Conservation (phyloP, 1,284 basidiomycete species). For the Hypsizygus ulmarius region DNA sequence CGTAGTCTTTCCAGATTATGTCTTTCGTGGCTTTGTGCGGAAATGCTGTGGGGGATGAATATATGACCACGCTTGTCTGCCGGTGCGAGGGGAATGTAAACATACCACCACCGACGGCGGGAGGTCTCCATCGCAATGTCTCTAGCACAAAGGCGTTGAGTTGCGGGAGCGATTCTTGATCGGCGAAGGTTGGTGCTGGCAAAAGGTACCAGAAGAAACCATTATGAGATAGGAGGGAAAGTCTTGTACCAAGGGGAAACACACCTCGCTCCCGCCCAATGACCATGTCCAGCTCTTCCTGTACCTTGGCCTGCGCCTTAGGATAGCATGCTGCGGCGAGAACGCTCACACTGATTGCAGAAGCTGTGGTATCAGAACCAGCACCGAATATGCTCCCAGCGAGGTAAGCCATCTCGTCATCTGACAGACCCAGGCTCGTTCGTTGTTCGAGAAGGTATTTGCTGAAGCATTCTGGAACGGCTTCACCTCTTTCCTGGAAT, state of each 20-base stretch:
- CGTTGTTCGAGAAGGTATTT: constrained; percentile 57
- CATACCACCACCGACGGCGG: constrained; percentile 50
- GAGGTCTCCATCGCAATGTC: constrained; percentile 63
- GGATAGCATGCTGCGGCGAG: constrained; percentile 67
- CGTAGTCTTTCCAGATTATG: constrained; percentile 53
- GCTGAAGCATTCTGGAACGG: constrained; percentile 46
- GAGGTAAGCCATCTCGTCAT: constrained; percentile 57
- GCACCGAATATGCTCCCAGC: constrained; percentile 65
- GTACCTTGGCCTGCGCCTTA: constrained; percentile 51
- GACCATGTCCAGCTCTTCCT: constrained; percentile 58
- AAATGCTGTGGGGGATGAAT: constrained; percentile 37
- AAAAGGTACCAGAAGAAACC: not conserved
- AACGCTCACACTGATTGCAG: constrained; percentile 54
- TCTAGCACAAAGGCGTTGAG: constrained; percentile 63
- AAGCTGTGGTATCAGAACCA: constrained; percentile 60
- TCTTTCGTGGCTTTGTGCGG: constrained; percentile 58
- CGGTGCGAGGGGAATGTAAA: not conserved
- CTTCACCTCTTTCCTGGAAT: constrained; percentile 33
- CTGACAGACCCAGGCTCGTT: constrained; percentile 44
- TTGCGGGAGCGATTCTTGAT: constrained; percentile 49
- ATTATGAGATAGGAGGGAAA: not conserved
- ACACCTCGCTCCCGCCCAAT: constrained; percentile 52
- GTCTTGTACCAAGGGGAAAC: constrained; percentile 15
- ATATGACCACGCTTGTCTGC: not conserved
- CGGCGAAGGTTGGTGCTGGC: constrained; percentile 49